These are phyloP conservation scores for Penicillium sp. DNA, from an alignment of 2,329 filamentous ascomycete species.

Conservation along the genomic window DNA sequence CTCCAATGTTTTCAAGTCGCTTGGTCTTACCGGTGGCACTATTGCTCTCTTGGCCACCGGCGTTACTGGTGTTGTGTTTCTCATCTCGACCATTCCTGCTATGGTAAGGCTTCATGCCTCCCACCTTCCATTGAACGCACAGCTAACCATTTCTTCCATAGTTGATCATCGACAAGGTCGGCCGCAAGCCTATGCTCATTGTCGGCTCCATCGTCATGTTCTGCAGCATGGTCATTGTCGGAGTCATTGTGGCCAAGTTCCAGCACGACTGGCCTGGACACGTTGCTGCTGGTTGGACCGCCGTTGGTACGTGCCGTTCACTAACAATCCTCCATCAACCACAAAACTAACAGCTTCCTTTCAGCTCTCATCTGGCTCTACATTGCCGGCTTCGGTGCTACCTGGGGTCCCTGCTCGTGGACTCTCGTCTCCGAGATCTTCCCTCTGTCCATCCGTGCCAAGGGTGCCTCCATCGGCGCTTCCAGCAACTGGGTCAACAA, in stretches of 20 bases:
- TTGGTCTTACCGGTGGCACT: slow-evolving; percentile 38
- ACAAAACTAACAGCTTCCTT: not conserved
- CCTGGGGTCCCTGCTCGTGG: slow-evolving; percentile 34
- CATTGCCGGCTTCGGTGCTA: slow-evolving; percentile 29
- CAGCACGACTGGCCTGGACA: slow-evolving; percentile 32
- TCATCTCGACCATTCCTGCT: slow-evolving; percentile 35
- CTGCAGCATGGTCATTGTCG: slow-evolving; percentile 29
- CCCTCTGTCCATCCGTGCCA: slow-evolving; percentile 32
- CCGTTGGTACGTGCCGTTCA: slow-evolving; percentile 23
- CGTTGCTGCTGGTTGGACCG: slow-evolving; percentile 31
- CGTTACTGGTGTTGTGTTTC: slow-evolving; percentile 37
- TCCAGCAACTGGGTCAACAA: slow-evolving; percentile 37
- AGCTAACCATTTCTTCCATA: not conserved
- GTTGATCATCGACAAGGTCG: slow-evolving; percentile 33
- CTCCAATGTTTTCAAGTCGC: slow-evolving; percentile 39
- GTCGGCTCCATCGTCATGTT: slow-evolving; percentile 29
- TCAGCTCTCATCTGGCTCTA: slow-evolving; percentile 33
- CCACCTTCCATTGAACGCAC: not conserved
- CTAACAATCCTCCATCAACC: not conserved
- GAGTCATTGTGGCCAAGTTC: slow-evolving; percentile 32
- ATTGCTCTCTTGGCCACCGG: slow-evolving; percentile 38
- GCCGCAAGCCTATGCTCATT: slow-evolving; percentile 34
- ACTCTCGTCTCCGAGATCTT: slow-evolving; percentile 33
- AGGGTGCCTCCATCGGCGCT: slow-evolving; percentile 32
- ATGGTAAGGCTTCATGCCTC: slow-evolving; percentile 24